Evolutionary conservation across 2,329 filamentous ascomycete species (phyloP).

Genomic region (Trichoderma afroharzianum): DNA sequence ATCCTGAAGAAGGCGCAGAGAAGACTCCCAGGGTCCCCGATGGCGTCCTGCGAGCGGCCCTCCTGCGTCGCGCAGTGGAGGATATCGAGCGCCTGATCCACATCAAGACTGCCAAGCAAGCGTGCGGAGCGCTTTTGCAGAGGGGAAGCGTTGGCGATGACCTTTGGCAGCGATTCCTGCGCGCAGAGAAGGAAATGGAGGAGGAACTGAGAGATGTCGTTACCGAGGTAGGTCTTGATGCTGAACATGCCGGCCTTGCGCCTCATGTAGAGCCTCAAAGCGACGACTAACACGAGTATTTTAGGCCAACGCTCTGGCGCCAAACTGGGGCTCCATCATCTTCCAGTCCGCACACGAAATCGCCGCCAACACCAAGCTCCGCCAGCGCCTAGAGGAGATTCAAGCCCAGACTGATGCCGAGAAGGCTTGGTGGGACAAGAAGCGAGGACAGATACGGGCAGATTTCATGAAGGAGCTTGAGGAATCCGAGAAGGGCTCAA

Average conservation of each 20-base stretch:
- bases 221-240: conserved; percentile 62
- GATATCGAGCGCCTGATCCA: conserved; percentile 91
- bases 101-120: conserved; percentile 83
- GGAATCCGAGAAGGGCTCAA: conserved; percentile 49
- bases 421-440: conserved; percentile 90
- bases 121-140: conserved; percentile 77
- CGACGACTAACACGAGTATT: not conserved
- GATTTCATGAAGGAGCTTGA: conserved; percentile 86
- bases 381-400: conserved; percentile 70
- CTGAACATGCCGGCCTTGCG: not conserved
- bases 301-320: conserved; percentile 84
- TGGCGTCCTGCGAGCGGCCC: conserved; percentile 79
- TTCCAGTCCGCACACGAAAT: conserved; percentile 99
- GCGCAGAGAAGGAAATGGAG: conserved; percentile 97
- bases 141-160: conserved; percentile 94
- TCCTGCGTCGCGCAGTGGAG: conserved; percentile 84
- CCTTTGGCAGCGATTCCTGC: conserved; percentile 85
- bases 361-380: conserved; percentile 74
- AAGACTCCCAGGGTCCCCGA: conserved; percentile 73
- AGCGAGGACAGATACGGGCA: conserved; percentile 66
- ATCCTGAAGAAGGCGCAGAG: conserved; percentile 55
- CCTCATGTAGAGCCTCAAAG: not conserved
- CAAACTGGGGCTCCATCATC: conserved; percentile 89
- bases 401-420: conserved; percentile 68
- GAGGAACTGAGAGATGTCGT: conserved; percentile 93